Conservation (phyloP, 352 stramenopile species). For the Pythium phragmiticola region DNA sequence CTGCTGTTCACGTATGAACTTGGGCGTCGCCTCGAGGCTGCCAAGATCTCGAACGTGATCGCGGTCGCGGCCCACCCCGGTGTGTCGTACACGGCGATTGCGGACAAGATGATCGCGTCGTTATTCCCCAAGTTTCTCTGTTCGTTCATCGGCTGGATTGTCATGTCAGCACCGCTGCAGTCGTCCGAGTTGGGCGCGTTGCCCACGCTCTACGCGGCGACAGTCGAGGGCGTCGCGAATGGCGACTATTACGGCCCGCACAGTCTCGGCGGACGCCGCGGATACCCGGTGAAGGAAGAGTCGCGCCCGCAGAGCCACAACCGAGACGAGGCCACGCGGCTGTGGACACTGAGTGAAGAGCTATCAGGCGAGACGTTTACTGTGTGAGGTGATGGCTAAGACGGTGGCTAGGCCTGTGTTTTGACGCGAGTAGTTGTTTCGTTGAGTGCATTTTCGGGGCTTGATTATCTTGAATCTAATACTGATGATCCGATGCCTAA, state of each 20-base stretch:
- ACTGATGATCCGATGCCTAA: too few species aligned
- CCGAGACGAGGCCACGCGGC: slow-evolving; percentile 4
- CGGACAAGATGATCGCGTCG: neutral
- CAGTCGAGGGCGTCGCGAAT: slow-evolving; percentile 16
- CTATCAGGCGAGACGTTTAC: slow-evolving; percentile 7
- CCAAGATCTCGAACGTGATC: slow-evolving; percentile 24
- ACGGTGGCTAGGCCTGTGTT: too few species aligned
- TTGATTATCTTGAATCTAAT: too few species aligned
- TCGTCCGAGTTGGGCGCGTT: slow-evolving; percentile 25
- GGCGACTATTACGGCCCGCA: slow-evolving; percentile 36
- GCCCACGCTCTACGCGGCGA: slow-evolving; percentile 32
- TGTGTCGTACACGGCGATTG: slow-evolving; percentile 26
- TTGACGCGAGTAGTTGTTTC: too few species aligned
- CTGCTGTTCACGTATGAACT: slow-evolving; percentile 23
- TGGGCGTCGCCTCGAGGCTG: slow-evolving; percentile 18
- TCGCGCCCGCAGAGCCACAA: slow-evolving; percentile 18
- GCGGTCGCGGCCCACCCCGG: slow-evolving; percentile 31
- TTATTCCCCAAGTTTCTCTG: slow-evolving; percentile 12
- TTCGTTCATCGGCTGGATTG: slow-evolving; percentile 10
- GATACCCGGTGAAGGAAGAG: slow-evolving; percentile 19
- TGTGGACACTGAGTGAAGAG: slow-evolving; percentile 20
- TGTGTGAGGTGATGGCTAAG: neutral
- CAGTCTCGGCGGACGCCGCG: slow-evolving; percentile 24
- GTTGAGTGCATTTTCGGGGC: too few species aligned
- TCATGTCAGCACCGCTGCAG: slow-evolving; percentile 22